Percentiles rank a stretch among this genome's conserved stretches.
These are phyloP conservation scores for Erysimum cheiri DNA, from an alignment of 441 rosid species.

Conservation along the genomic window DNA sequence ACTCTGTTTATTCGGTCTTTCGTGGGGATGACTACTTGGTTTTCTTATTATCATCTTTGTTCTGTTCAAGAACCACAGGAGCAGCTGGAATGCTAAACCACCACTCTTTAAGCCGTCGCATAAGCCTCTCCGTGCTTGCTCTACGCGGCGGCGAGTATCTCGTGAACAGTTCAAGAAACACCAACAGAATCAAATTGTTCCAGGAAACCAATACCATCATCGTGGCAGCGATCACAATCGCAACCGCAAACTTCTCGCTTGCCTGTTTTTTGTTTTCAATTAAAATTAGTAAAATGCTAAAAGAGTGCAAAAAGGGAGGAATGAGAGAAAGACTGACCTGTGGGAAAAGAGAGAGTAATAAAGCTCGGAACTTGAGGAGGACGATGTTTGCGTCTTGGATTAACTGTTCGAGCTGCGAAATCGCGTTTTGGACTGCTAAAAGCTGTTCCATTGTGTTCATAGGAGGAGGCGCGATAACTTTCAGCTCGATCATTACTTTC, in stretches of 20 bases:
- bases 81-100: constrained; percentile 98
- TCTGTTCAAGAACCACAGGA: constrained; percentile 71
- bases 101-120: constrained; percentile 87
- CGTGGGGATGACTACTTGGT: constrained; percentile 45
- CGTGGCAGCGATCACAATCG: constrained; percentile 52
- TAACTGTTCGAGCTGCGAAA: constrained; percentile 70
- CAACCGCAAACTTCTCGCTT: constrained; percentile 66
- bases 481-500: constrained; percentile 62
- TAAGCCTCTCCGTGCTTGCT: constrained; percentile 69
- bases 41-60: constrained; percentile 72
- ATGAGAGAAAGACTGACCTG: constrained; percentile 53
- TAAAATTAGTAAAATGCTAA: background rate
- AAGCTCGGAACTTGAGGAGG: constrained; percentile 84
- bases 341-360: constrained; percentile 73
- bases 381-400: constrained; percentile 80
- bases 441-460: constrained; percentile 96
- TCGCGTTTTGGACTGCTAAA: constrained; percentile 86
- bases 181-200: constrained; percentile 53
- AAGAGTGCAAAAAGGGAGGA: background rate
- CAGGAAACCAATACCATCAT: constrained; percentile 55
- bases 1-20: background rate
- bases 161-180: constrained; percentile 74
- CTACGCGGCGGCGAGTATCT: constrained; percentile 73
- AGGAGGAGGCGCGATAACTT: constrained; percentile 73
- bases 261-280: constrained; percentile 53